Evolutionary conservation across 345 rosid genomes (phyloP), one percentile per base, ranked within the genome.

Genomic region (Stellera chamaejasme): DNA sequence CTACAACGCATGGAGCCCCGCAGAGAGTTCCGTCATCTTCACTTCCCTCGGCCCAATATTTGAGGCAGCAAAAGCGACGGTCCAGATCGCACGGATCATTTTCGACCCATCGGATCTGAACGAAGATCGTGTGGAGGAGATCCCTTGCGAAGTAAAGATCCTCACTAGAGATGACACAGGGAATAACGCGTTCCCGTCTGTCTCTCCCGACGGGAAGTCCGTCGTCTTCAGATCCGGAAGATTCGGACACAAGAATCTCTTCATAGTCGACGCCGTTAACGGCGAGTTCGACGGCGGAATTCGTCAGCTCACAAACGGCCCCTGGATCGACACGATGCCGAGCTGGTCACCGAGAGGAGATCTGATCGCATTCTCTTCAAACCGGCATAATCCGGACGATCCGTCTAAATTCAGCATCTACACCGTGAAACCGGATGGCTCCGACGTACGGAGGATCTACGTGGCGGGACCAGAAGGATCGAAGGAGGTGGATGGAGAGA

Each of bases 331-430:
- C 39, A 83, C 98, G 2, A 91, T 85, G 98, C 96, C 95, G 1
- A 61, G 74, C 14, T 92, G 95, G 96, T 85, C 96, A 1, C 95
- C 93, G 0, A 65, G 55, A 1, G 90, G 88, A 0, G 90, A 92
- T 60, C 82, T 92, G n/a, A 92, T 92, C 13, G 98, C 95, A 1
- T 92, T 92, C 69, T 92, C 98, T 5, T 92, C 95, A 0, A 92
- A 85, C 50, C 73, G 79, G 51, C 96, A 92, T 60, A 70, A 82
- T 59, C 87, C 87, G 2, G 46, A 53, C 7, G 60, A 79, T 7
- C 45, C 47, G 0, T 64, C 3, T 0, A 53, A 64, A 5, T 92
- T 88, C 43, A 80, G 96, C 49, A 76, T 81, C 36, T 88, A 88
- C 46, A 71, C 86, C 19, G 60, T 88, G 32, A 80, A 65, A 54